phyloP scores from a whole-genome alignment of 805 yeast genomes.

The Yueomyces sp. region DNA sequence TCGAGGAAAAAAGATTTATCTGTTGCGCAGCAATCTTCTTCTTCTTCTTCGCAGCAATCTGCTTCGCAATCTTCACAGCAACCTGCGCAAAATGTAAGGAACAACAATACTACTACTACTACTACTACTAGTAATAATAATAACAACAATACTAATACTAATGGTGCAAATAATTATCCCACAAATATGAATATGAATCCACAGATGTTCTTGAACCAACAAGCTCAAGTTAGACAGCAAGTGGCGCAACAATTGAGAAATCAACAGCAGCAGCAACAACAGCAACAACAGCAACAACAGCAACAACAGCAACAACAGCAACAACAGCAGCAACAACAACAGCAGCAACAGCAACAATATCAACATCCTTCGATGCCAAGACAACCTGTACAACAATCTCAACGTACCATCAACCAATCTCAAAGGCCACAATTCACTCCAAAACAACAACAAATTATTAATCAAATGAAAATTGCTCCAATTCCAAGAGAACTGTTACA shows the following conservation, averaged over 20 bases:
- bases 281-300: conserved; percentile 16
- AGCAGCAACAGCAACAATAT: conserved; percentile 15
- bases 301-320: conserved; percentile 19
- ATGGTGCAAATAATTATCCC: conserved; percentile 7
- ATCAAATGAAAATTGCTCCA: conserved; percentile 47
- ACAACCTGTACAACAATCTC: conserved; percentile 25
- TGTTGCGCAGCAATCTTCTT: conserved; percentile 2
- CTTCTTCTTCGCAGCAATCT: conserved; percentile 12
- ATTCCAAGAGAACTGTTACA: conserved; percentile 28
- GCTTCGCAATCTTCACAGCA: conserved; percentile 11
- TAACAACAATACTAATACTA: conserved; percentile 10
- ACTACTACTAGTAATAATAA: conserved; percentile 7
- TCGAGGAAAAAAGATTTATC: conserved; percentile 14
- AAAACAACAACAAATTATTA: conserved; percentile 22
- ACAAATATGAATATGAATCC: conserved; percentile 18
- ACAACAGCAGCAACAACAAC: conserved; percentile 21
- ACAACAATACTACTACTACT: neutral
- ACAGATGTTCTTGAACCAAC: conserved; percentile 31
- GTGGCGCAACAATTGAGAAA: conserved; percentile 33
- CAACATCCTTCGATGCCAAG: conserved; percentile 14
- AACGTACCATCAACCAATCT: conserved; percentile 7
- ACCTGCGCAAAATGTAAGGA: conserved; percentile 1
- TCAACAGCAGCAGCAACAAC: conserved; percentile 15
- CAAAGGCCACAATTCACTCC: conserved; percentile 13
- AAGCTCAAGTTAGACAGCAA: conserved; percentile 39